Base-by-base conservation (phyloP, 2,329 filamentous ascomycete genomes). In the Xylariaceae sp. region DNA sequence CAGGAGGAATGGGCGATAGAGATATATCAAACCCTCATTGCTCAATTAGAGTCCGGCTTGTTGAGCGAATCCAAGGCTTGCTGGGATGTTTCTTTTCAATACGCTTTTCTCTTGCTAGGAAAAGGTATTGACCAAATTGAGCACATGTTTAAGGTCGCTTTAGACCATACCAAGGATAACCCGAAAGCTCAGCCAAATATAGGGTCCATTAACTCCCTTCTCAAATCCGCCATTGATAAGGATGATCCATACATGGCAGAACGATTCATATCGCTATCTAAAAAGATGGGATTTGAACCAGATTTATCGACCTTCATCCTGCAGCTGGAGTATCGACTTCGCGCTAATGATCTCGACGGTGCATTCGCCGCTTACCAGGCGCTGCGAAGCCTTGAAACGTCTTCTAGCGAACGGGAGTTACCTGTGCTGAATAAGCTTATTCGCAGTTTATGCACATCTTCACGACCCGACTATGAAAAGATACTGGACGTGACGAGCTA, bases 81-180 rank as follows among this genome's bases (percentile, higher is more conserved):
- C 19, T 92, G 90, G 86, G 88, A 95, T 68, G 81, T 87, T 11
- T 78, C 91, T 11, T 82, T 95, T 39, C 84, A 91, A 49, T 93
- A 89, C 86, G 88, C 91, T 26, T 87, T 90, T 11, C 82, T 88
- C 6, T 83, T 86, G 8, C 73, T 82, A 52, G 89, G 87, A 17
- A 90, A 88, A 69, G 85, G 86, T 1, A 84, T 89, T 1, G 85
- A 91, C 71, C 87, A 91, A 69, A 81, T 93, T 58, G 82, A 85
- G 53, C 84, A 87, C 63, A 92, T 93, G 85, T 83, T 95, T 57
- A 78, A 83, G 39, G 79, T 87, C 17, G 88, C 92, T 81, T 73
- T 78, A n/a, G 73, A 76, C 33, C 75, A 79, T 45, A 81, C 78
- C 60, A 67, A 76, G 49, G 71, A 79, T 58, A 72, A 81, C 54